Base-by-base conservation (phyloP, 495 filamentous ascomycete species). In the Lasiosphaeris hirsuta region DNA sequence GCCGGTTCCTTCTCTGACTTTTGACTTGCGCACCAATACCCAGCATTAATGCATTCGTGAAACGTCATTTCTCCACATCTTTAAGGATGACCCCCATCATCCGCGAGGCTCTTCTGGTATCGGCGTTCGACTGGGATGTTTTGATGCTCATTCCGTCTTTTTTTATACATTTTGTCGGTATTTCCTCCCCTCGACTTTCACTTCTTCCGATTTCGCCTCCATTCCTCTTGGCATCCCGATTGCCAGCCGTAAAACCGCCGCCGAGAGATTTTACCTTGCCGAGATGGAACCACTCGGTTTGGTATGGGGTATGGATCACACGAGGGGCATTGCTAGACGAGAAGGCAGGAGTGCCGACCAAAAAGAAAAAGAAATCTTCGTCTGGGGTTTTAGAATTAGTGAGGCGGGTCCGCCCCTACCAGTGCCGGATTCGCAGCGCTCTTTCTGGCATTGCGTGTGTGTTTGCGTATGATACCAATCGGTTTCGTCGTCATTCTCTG, bases 11-110 rank as follows among this genome's bases (percentile, higher is more conserved):
- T 52, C 51, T 61, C 60, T 59, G 56, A 66, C 63, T 68, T 69
- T 63, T 63, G 60, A 46, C 71, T 65, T 67, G 49, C 71, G 69
- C 71, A 65, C 66, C 70, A 72, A 77, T 78, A 76, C 76, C 77
- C 72, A 72, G 66, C 72, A 73, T 73, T 77, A 77, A 78, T 75
- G 74, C 74, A 77, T 73, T 72, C 58, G 70, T 71, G 72, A 71
- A 69, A 71, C 65, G 71, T 70, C 64, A 59, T 70, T 69, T 75
- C 58, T 62, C 63, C 56, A 64, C 60, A 63, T 65, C 41, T 46
- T 59, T 61, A 45, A 47, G 62, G 62, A 56, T 55, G 56, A 43
- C 52, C 46, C 52, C 57, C 42, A 56, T 58, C 54, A 51, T 66
- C 57, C 48, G 51, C 63, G 59, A 59, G 63, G 59, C 48, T 48